These are phyloP conservation scores for Tillandsia leiboldiana DNA, from an alignment of 176 grass and related monocot species.

Conservation along the genomic window DNA sequence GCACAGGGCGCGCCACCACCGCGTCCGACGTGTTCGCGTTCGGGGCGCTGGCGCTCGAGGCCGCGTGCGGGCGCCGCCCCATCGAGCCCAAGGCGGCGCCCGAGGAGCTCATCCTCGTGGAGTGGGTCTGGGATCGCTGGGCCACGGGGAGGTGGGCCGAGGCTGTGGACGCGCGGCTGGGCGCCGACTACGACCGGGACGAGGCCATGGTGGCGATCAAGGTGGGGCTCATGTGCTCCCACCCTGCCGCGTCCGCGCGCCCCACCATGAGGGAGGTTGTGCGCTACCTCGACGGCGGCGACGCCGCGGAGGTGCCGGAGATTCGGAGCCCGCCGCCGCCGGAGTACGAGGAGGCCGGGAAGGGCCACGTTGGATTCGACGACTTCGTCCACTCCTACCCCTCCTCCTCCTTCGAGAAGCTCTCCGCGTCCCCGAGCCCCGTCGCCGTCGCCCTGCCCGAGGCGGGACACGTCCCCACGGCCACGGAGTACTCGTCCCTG, in stretches of 20 bases:
- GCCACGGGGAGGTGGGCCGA: conserved; percentile 28
- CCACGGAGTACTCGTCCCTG: conserved; percentile 40
- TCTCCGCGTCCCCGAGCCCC: background rate
- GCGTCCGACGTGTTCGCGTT: conserved; percentile 74
- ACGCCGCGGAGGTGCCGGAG: conserved; percentile 40
- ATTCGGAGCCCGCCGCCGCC: conserved; percentile 20
- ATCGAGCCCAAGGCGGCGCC: conserved; percentile 44
- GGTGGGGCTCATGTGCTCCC: conserved; percentile 66
- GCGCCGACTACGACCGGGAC: conserved; percentile 25
- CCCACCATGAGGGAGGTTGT: conserved; percentile 66
- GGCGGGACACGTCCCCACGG: background rate
- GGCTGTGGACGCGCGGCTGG: conserved; percentile 50
- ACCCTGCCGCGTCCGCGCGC: conserved; percentile 27
- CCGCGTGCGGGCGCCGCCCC: conserved; percentile 51
- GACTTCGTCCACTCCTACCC: conserved; percentile 82
- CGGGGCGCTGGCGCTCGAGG: conserved; percentile 65
- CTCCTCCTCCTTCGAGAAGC: conserved; percentile 57
- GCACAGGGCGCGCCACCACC: conserved; percentile 53
- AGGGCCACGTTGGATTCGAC: conserved; percentile 43
- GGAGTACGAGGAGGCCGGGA: conserved; percentile 6
- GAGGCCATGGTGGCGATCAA: conserved; percentile 44
- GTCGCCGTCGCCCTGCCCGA: background rate
- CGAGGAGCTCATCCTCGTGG: conserved; percentile 57
- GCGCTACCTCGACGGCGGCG: conserved; percentile 56
- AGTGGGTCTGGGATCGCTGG: conserved; percentile 74